phyloP scores from a whole-genome alignment of 148 eudicot species.

The Cornus controversa region DNA sequence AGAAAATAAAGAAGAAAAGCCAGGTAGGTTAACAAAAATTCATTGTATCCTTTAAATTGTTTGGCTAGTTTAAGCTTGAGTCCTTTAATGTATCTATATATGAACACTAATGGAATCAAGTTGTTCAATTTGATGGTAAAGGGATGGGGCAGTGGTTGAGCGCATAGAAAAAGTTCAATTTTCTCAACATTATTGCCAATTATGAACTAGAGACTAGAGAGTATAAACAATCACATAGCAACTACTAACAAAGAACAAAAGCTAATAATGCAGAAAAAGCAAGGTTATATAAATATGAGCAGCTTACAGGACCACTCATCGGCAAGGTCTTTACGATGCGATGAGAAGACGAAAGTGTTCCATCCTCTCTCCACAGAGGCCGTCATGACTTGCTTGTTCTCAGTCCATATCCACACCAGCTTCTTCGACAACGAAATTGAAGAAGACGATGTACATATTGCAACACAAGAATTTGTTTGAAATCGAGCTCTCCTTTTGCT shows the following conservation, averaged over 20 bases:
- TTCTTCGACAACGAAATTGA: constrained; percentile 29
- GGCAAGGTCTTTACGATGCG: constrained; percentile 40
- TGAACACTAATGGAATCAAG: not conserved
- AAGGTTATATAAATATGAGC: not conserved
- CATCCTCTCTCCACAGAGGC: constrained; percentile 93
- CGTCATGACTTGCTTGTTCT: constrained; percentile 83
- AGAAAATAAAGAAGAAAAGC: not conserved
- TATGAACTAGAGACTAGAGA: not conserved
- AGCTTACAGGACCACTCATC: constrained; percentile 70
- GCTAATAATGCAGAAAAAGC: not conserved
- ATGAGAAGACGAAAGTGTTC: constrained; percentile 70
- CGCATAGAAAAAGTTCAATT: not conserved
- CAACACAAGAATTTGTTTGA: constrained; percentile 25
- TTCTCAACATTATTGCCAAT: not conserved
- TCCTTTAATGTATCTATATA: not conserved
- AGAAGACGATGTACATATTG: constrained; percentile 27
- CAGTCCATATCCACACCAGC: constrained; percentile 88
- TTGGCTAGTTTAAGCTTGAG: not conserved
- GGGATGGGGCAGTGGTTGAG: not conserved
- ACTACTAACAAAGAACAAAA: not conserved
- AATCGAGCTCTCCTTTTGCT: not conserved
- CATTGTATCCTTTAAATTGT: not conserved
- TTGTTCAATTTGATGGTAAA: not conserved
- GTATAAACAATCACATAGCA: not conserved
- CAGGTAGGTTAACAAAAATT: not conserved